These are phyloP conservation scores for Leccinellum albellum DNA, from an alignment of 768 basidiomycete genomes.

Conservation along the genomic window DNA sequence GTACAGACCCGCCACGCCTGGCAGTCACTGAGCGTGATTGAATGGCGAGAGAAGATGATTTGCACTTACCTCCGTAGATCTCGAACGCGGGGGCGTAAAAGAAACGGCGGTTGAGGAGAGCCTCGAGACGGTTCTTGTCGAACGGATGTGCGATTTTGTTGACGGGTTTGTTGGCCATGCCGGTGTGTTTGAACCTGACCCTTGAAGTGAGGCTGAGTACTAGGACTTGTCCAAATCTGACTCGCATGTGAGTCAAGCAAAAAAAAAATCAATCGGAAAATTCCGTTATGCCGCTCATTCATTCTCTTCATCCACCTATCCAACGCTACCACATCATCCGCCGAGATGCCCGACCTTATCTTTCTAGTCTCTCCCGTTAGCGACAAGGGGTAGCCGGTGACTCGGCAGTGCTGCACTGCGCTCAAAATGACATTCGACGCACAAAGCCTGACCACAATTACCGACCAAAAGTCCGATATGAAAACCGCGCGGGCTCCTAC, in stretches of 20 bases:
- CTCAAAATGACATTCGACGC: not conserved
- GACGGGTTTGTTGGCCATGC: conserved; percentile 34
- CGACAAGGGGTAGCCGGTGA: not conserved
- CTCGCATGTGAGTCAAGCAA: conserved; percentile 6
- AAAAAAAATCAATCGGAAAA: not conserved
- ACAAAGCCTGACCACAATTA: not conserved
- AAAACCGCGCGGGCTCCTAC: not conserved
- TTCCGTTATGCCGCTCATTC: not conserved
- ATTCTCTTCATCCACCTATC: no score
- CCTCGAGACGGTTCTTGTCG: conserved; percentile 82
- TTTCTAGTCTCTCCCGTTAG: no score
- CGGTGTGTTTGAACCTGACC: conserved; percentile 18
- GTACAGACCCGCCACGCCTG: conserved; percentile 95
- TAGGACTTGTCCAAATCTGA: conserved; percentile 23
- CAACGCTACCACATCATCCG: no score
- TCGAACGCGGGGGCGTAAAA: conserved; percentile 99
- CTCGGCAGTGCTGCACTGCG: not conserved
- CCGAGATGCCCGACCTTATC: not conserved
- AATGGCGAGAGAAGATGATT: not conserved
- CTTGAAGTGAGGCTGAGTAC: not conserved
- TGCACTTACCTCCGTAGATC: conserved; percentile 86
- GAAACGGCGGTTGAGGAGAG: conserved; percentile 83
- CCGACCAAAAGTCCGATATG: not conserved
- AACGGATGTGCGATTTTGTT: conserved; percentile 87
- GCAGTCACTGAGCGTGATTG: not conserved